A percentile compares a stretch with the other conserved stretches of the same genome.
Conservation (phyloP, 768 basidiomycete species). For the Peribolospora baueri region DNA sequence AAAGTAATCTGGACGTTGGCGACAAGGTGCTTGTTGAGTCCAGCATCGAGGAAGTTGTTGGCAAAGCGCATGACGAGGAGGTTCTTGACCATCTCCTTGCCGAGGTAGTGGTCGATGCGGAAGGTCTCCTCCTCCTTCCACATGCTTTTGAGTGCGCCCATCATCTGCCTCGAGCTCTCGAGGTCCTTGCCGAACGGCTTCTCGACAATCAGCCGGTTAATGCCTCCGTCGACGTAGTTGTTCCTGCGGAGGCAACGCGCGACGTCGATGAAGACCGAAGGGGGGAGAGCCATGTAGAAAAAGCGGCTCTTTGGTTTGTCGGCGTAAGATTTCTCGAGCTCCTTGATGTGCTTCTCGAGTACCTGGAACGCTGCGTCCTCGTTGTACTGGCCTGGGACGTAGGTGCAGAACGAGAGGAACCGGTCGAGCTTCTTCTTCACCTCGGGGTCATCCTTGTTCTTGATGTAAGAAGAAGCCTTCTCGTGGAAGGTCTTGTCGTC, state of each 20-base stretch:
- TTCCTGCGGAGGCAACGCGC: constrained; percentile 56
- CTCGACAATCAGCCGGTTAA: constrained; percentile 86
- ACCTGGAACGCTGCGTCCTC: constrained; percentile 50
- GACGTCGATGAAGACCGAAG: constrained; percentile 83
- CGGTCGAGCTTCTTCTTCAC: constrained; percentile 40
- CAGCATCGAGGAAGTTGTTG: constrained; percentile 64
- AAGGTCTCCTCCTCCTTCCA: constrained; percentile 96
- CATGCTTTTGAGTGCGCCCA: constrained; percentile 50
- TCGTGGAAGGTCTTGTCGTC: constrained; percentile 54
- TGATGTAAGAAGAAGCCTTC: constrained; percentile 64
- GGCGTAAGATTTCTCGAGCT: constrained; percentile 44
- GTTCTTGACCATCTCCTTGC: constrained; percentile 99
- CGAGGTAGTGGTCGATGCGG: constrained; percentile 97
- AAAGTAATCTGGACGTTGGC: constrained; percentile 96
- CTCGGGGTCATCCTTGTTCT: constrained; percentile 38
- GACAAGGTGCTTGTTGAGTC: constrained; percentile 90
- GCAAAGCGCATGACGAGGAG: constrained; percentile 84
- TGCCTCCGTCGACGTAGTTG: constrained; percentile 46
- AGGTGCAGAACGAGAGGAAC: constrained; percentile 59
- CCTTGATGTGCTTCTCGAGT: constrained; percentile 49
- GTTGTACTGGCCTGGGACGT: constrained; percentile 71
- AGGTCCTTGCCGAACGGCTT: constrained; percentile 96
- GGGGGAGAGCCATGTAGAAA: constrained; percentile 92
- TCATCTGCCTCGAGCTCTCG: constrained; percentile 53
- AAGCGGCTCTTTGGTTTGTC: constrained; percentile 38